A percentile compares a stretch with the other conserved stretches of the same genome.
phyloP scores from a whole-genome alignment of 2,329 filamentous ascomycete genomes.

The Ophiocordyceps camponoti-floridani region DNA sequence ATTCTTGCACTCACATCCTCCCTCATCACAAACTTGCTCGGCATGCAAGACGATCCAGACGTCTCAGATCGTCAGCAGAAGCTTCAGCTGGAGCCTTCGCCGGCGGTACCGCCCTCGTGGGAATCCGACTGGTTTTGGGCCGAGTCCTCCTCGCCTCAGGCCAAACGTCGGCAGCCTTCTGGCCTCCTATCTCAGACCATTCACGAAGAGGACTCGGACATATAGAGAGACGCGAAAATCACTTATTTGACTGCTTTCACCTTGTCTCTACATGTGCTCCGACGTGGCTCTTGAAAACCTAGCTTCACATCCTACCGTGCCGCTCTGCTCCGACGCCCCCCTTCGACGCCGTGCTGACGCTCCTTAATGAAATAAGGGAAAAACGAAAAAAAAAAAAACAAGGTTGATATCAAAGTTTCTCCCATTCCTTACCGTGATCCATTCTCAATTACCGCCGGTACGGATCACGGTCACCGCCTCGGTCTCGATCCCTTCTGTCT shows the following conservation, averaged over 20 bases:
- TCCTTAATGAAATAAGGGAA: neutral
- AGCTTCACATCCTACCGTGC: neutral
- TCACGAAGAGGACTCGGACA: conserved; percentile 47
- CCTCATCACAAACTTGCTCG: conserved; percentile 32
- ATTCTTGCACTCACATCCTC: conserved; percentile 38
- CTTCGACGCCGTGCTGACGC: neutral
- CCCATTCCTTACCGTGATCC: neutral
- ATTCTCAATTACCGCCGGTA: conserved; percentile 26
- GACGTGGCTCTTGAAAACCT: neutral
- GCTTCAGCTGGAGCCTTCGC: neutral
- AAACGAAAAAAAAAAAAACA: neutral
- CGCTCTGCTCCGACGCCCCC: neutral
- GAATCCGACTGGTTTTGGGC: conserved; percentile 21
- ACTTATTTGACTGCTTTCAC: neutral
- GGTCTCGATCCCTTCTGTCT: conserved; percentile 18
- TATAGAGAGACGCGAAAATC: conserved; percentile 1
- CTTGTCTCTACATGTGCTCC: too few relatives aligned
- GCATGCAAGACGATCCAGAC: conserved; percentile 16
- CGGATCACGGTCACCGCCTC: conserved; percentile 27
- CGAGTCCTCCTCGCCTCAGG: conserved; percentile 13
- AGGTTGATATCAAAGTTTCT: neutral
- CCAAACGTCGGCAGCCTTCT: conserved; percentile 21
- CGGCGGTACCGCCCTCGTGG: neutral
- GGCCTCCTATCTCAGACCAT: conserved; percentile 49
- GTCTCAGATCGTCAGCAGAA: conserved; percentile 2